A percentile compares a stretch with the other conserved stretches of the same genome.
phyloP scores from a whole-genome alignment of 1,284 basidiomycete species.

The Phaffia rhodozyma region DNA sequence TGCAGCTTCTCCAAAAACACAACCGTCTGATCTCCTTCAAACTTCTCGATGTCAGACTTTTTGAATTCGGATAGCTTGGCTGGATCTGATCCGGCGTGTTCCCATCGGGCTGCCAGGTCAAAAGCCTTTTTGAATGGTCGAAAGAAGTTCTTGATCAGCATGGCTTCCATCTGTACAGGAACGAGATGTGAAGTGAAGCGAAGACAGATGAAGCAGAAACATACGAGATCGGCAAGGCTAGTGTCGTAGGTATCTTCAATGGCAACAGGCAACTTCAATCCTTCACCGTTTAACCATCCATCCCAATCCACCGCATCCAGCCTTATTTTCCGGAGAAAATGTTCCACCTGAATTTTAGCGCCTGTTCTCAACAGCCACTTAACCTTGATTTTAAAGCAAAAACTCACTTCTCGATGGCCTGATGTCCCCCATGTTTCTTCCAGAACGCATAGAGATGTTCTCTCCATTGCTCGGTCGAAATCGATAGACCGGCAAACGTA shows the following conservation, averaged over 20 bases:
- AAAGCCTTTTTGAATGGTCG: slow-evolving; percentile 30
- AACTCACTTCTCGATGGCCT: slow-evolving; percentile 46
- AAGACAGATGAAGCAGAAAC: slow-evolving; percentile 32
- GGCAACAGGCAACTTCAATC: slow-evolving; percentile 60
- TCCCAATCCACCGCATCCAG: slow-evolving; percentile 69
- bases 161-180: neutral
- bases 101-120: slow-evolving; percentile 64
- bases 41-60: slow-evolving; percentile 28
- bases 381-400: too few relatives aligned
- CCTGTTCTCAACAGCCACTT: too few relatives aligned
- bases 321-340: neutral
- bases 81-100: slow-evolving; percentile 45
- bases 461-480: slow-evolving; percentile 82
- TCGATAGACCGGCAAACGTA: slow-evolving; percentile 52
- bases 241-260: slow-evolving; percentile 62
- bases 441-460: slow-evolving; percentile 73
- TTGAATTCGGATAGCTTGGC: slow-evolving; percentile 32
- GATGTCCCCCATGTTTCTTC: slow-evolving; percentile 45
- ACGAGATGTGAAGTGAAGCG: slow-evolving; percentile 9
- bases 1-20: slow-evolving; percentile 42
- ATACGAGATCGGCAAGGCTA: slow-evolving; percentile 56
- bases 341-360: too few relatives aligned
- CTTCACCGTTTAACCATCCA: slow-evolving; percentile 81
- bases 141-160: neutral
- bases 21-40: slow-evolving; percentile 33